Evolutionary conservation across 1,139 yeast genomes (phyloP), one percentile per base, ranked within the genome.

Genomic region (Kodamaea suecica): DNA sequence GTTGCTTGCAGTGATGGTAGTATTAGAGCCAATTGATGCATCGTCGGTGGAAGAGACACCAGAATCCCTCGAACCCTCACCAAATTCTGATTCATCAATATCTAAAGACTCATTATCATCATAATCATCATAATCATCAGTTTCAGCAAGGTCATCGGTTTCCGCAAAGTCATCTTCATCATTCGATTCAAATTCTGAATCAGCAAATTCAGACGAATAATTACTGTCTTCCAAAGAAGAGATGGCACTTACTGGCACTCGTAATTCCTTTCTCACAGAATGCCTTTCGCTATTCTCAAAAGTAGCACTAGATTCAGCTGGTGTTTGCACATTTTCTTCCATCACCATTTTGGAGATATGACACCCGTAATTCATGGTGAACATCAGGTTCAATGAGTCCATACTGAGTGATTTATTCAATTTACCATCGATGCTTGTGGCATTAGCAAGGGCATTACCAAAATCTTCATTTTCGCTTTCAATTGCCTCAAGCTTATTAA

Each of bases 331-430:
- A 25, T 33, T 38, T 5, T 53, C 52, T 11, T 56, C 60, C 35
- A 47, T 47, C 2, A 64, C 66, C 74, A 69, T 69, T 41, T 63
- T 62, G 17, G 73, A 66, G 9, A 69, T 57, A 42, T 67, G 73
- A 29, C 61, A 56, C 6, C 73, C 73, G 44, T 59, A 63, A 37
- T 55, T 57, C 53, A 59, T 61, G 30, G 64, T 56, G 47, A 65
- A 60, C 61, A 65, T 51, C 9, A 71, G 63, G 43, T 63, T 63
- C 44, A 69, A 58, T 3, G 72, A 65, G 42, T 69, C 75, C 30
- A 63, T 47, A 36, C 67, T 61, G 12, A 48, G 37, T 1, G 64
- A 53, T 40, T 63, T 64, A 24, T 50, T 47, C 32, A 63, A 41
- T 20, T 40, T 46, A 2, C 49, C 57, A 7, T 50, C 54, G 23